Evolutionary conservation across 192 early-diverging fungal genomes (phyloP), one percentile per base, ranked within the genome.

Genomic region (Thamnidium elegans): DNA sequence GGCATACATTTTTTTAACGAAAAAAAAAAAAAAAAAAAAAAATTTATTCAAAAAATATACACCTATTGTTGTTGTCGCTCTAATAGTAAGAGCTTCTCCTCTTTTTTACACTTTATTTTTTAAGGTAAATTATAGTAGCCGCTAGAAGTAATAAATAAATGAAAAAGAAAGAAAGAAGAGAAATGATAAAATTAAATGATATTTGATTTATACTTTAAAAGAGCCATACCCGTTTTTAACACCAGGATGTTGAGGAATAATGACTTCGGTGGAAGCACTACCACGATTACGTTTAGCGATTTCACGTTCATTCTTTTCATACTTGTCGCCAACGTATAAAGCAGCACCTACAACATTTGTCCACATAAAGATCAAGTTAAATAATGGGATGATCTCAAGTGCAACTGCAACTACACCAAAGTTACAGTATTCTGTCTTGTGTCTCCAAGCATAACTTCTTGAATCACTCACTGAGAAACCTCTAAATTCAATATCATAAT

Each of bases 261-360:
- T 26, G 3, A 26, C 26, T 54, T 21, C 21, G 5, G 19, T 20
- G 7, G 19, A 3, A 8, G 3, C 52, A 21, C 21, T 26, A 23
- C 52, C 21, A 1, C 10, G 14, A 39, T 34, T 42, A 26, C 26
- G 26, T 26, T 26, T 26, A 26, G 26, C 26, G 21, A 58, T 46
- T 15, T 15, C 5, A 52, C 43, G 30, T 43, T 75, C 73, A 6
- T 67, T 80, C 52, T 84, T 72, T 39, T 73, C 77, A 62, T 86
- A 83, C 56, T 85, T 54, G 60, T 87, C 85, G n/a, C 71, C 77
- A 1, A 85, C 81, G 83, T 86, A 88, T 2, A 88, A 67, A 10
- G 83, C 83, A 17, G 80, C 76, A 53, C 85, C 86, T 6, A 89
- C 80, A 39, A 84, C 76, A 58, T 90, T 90, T 8, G 88, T 90